These are phyloP conservation scores for Lepiota brunneoincarnata DNA, from an alignment of 768 basidiomycete species.

Conservation along the genomic window DNA sequence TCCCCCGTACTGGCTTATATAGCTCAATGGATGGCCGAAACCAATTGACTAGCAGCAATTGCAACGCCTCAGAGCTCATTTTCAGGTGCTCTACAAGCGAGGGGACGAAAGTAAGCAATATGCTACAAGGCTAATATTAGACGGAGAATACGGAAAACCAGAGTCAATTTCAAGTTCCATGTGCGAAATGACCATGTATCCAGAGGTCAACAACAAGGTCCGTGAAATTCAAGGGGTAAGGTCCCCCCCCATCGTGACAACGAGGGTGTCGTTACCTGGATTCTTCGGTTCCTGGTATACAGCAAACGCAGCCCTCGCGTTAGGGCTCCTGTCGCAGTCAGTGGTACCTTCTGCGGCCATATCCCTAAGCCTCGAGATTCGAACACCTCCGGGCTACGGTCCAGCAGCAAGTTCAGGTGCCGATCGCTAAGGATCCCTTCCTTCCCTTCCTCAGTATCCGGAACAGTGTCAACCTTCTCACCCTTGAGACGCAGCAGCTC, in stretches of 20 bases:
- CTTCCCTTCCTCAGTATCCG: conserved; percentile 66
- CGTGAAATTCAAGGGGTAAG: conserved; percentile 12
- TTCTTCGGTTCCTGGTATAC: conserved; percentile 69
- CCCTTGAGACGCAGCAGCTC: conserved; percentile 77
- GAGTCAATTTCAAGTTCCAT: too few species aligned
- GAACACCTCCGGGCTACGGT: conserved; percentile 75
- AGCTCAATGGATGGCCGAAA: too few species aligned
- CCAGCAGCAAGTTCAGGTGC: conserved; percentile 78
- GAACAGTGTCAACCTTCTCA: conserved; percentile 87
- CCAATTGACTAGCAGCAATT: too few species aligned
- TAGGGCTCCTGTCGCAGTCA: conserved; percentile 15
- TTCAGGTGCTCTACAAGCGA: too few species aligned
- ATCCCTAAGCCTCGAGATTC: conserved; percentile 60
- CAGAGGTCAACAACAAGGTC: too few species aligned
- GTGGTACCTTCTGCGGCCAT: conserved; percentile 2
- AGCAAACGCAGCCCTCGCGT: conserved; percentile 63
- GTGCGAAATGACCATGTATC: too few species aligned
- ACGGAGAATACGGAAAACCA: too few species aligned
- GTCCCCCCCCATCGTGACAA: conserved; percentile 62
- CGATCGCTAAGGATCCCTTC: conserved; percentile 75
- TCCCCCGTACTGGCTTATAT: too few species aligned
- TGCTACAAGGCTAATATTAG: too few species aligned
- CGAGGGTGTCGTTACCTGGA: too few species aligned
- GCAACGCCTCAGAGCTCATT: too few species aligned
- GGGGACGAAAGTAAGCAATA: too few species aligned